Evolutionary conservation across 2,329 filamentous ascomycete genomes (phyloP).

Genomic region (Arachnomyces sp.): DNA sequence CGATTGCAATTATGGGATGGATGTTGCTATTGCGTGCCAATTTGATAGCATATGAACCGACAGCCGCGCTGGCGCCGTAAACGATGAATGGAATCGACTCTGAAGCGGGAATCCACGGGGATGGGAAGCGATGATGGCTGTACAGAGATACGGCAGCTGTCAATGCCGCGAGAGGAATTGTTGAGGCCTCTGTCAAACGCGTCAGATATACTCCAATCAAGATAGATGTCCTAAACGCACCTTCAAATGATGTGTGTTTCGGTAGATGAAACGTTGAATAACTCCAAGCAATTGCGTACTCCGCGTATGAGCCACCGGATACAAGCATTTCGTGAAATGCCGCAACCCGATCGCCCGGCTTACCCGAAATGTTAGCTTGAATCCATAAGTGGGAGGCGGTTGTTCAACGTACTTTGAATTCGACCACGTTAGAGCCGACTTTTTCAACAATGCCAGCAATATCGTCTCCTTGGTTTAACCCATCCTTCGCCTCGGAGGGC

Average conservation of each 20-base stretch:
- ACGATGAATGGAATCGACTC: constrained; percentile 37
- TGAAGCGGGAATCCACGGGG: constrained; percentile 40
- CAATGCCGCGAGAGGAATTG: constrained; percentile 49
- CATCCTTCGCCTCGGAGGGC: too few species aligned
- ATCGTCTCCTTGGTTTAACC: constrained; percentile 41
- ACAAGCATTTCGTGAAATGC: constrained; percentile 43
- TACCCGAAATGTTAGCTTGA: constrained; percentile 21
- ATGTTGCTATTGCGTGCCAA: constrained; percentile 49
- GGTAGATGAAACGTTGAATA: constrained; percentile 51
- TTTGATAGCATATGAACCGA: constrained; percentile 54
- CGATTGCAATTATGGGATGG: constrained; percentile 55
- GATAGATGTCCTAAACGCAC: constrained; percentile 18
- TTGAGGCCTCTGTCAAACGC: constrained; percentile 41
- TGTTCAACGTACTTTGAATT: constrained; percentile 35
- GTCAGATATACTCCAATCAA: constrained; percentile 2
- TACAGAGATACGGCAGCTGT: constrained; percentile 49
- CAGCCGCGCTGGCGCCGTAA: constrained; percentile 46
- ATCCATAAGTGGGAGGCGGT: constrained; percentile 20
- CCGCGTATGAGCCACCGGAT: constrained; percentile 46
- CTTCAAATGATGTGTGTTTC: constrained; percentile 44
- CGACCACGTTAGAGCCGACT: constrained; percentile 45
- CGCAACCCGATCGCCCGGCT: constrained; percentile 47
- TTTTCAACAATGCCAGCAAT: constrained; percentile 45
- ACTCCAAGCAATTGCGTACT: constrained; percentile 48
- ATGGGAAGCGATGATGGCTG: constrained; percentile 39